Conservation (phyloP, 305 asterid genomes). For the Rubia balearica region DNA sequence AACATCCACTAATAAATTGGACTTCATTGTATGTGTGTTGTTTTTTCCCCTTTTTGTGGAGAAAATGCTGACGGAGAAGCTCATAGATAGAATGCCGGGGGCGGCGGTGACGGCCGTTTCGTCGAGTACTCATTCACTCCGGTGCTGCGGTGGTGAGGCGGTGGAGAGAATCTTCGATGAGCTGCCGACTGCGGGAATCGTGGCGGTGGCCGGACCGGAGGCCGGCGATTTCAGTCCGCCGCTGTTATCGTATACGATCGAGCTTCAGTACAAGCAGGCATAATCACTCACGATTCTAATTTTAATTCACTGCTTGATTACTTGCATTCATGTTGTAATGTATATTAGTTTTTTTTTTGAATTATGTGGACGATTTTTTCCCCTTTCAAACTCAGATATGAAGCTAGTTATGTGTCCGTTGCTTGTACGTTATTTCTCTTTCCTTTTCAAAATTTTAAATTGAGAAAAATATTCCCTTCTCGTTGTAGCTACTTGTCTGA, state of each 20-base stretch:
- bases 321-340: neutral
- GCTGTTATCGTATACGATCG: constrained; percentile 77
- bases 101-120: constrained; percentile 37
- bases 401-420: neutral
- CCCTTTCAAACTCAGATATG: neutral
- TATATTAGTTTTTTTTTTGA: neutral
- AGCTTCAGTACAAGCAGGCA: constrained; percentile 79
- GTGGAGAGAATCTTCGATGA: constrained; percentile 58
- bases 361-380: neutral
- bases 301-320: neutral
- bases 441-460: neutral
- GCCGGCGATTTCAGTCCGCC: constrained; percentile 75
- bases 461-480: neutral
- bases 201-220: constrained; percentile 72
- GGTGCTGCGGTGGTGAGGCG: constrained; percentile 36
- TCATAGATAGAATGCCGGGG: constrained; percentile 33
- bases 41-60: neutral
- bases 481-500: neutral
- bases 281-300: neutral
- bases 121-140: constrained; percentile 42
- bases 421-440: neutral
- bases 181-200: constrained; percentile 61
- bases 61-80: constrained; percentile 67
- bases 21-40: neutral
- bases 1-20: neutral